A percentile compares a stretch with the other conserved stretches of the same genome.
Conservation (phyloP, 345 rosid species). For the Salix caprea region DNA sequence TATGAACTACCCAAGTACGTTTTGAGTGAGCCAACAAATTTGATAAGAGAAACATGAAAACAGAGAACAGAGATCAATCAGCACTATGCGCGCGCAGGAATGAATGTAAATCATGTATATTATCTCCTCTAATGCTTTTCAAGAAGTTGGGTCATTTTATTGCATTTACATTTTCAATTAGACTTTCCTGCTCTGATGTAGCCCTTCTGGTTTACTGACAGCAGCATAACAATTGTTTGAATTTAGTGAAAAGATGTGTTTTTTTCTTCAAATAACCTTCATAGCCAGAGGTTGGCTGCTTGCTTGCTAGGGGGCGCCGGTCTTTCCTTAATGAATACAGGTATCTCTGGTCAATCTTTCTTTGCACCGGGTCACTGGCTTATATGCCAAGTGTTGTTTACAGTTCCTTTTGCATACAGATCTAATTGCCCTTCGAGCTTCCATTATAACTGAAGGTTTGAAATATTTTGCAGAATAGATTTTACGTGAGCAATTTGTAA, state of each 20-base stretch:
- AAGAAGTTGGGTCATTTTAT: slow-evolving; percentile 4
- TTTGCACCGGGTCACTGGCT: background rate
- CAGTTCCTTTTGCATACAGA: background rate
- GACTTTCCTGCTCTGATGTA: background rate
- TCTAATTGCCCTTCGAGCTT: background rate
- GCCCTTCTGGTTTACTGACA: slow-evolving; percentile 1
- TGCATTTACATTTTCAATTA: background rate
- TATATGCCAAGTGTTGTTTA: background rate
- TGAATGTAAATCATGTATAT: slow-evolving; percentile 25
- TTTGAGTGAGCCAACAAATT: slow-evolving; percentile 72
- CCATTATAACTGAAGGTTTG: background rate
- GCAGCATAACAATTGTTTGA: slow-evolving; percentile 3
- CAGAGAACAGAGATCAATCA: background rate
- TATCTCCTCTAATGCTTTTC: slow-evolving; percentile 4
- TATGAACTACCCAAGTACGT: slow-evolving; percentile 82
- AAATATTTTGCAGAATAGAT: background rate
- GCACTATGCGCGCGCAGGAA: slow-evolving; percentile 2
- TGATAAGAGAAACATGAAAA: slow-evolving; percentile 39
- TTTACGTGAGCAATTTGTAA: background rate
- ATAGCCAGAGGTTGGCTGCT: background rate
- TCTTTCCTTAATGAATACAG: background rate
- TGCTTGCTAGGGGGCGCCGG: background rate
- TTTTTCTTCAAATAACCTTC: background rate
- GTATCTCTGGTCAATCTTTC: background rate
- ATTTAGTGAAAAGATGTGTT: background rate